phyloP scores from a whole-genome alignment of 179 eudicot species.

The Silene noctiflora region DNA sequence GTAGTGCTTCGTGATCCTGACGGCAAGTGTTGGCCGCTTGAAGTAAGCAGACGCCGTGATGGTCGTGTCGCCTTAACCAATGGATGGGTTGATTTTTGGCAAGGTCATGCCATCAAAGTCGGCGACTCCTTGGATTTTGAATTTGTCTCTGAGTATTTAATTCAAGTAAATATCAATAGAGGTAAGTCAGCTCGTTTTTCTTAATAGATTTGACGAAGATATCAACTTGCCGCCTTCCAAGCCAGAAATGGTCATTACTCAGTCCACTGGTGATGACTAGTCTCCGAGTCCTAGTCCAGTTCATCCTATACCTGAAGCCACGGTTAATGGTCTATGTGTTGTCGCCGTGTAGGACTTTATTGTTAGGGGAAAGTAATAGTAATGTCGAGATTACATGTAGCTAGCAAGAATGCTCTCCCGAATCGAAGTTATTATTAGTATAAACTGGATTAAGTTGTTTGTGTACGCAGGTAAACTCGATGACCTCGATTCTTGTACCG shows the following conservation, averaged over 20 bases:
- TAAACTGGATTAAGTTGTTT: too few species aligned
- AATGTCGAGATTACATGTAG: too few species aligned
- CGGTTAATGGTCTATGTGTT: too few species aligned
- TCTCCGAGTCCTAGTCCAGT: too few species aligned
- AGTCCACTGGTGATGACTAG: too few species aligned
- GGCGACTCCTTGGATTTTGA: constrained; percentile 30
- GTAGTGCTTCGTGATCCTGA: constrained; percentile 32
- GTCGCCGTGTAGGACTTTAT: too few species aligned
- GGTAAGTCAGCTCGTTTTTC: constrained; percentile 7
- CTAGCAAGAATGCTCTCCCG: too few species aligned
- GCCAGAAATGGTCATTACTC: not conserved
- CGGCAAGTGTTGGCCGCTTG: constrained; percentile 33
- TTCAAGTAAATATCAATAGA: constrained; percentile 21
- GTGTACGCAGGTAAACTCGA: too few species aligned
- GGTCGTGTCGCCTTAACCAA: constrained; percentile 20
- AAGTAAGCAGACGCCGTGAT: constrained; percentile 16
- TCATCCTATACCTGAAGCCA: too few species aligned
- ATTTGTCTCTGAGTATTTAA: constrained; percentile 19
- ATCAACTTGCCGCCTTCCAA: not conserved
- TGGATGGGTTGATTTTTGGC: constrained; percentile 35
- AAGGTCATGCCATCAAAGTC: constrained; percentile 19
- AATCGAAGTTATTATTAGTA: too few species aligned
- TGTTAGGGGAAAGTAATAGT: too few species aligned
- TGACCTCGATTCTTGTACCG: too few species aligned
- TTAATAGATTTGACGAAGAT: constrained; percentile 11